Conservation (phyloP, 1,139 yeast species). For the Debaryomycetaceae sp. region DNA sequence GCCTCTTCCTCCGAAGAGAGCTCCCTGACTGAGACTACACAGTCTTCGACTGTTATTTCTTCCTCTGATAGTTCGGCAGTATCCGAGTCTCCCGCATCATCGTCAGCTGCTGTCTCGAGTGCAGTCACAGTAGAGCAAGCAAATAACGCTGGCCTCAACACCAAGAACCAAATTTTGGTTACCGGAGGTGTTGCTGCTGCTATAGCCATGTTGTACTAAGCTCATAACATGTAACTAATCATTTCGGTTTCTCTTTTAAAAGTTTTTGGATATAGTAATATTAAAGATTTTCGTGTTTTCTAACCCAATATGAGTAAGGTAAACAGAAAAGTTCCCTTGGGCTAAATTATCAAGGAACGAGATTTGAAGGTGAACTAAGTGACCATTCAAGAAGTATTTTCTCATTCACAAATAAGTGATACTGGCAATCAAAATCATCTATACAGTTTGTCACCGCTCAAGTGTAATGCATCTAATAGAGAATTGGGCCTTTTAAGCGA, state of each 20-base stretch:
- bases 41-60: neutral
- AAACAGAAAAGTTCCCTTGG: too few relatives aligned
- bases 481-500: too few relatives aligned
- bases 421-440: too few relatives aligned
- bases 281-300: too few relatives aligned
- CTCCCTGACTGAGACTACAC: neutral
- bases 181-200: slow-evolving; percentile 1
- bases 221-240: neutral
- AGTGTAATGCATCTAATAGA: too few relatives aligned
- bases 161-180: neutral
- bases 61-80: neutral
- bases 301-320: too few relatives aligned
- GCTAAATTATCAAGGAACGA: too few relatives aligned
- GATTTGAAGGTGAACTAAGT: too few relatives aligned
- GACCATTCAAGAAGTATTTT: too few relatives aligned
- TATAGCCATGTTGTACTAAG: neutral
- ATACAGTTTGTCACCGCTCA: too few relatives aligned
- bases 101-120: slow-evolving; percentile 1
- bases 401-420: too few relatives aligned
- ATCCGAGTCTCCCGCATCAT: neutral
- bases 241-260: neutral
- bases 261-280: too few relatives aligned
- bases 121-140: slow-evolving; percentile 3
- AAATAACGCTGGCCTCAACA: slow-evolving; percentile 2
- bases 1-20: neutral